These are phyloP conservation scores for Ricinus communis DNA, from an alignment of 345 rosid species.

Conservation along the genomic window DNA sequence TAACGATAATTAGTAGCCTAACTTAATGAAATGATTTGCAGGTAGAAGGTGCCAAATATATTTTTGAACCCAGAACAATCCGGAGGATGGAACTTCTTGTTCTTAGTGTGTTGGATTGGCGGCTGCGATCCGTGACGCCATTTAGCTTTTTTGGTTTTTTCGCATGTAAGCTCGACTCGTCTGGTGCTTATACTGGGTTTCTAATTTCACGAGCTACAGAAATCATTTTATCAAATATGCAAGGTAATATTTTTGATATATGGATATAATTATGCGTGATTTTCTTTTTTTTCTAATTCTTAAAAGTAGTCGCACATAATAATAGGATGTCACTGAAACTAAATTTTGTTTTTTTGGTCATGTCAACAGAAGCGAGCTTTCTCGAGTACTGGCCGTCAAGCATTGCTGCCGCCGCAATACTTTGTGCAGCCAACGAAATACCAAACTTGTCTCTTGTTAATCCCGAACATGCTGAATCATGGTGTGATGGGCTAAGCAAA, in stretches of 20 bases:
- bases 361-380: slow-evolving; percentile 80
- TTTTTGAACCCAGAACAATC: slow-evolving; percentile 84
- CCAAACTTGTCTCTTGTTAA: slow-evolving; percentile 66
- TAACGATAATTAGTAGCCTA: not conserved
- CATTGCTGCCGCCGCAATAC: slow-evolving; percentile 89
- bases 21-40: slow-evolving; percentile 16
- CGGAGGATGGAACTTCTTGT: slow-evolving; percentile 90
- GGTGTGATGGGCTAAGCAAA: slow-evolving; percentile 93
- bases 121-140: slow-evolving; percentile 90
- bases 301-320: no score
- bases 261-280: no score
- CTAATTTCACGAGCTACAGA: slow-evolving; percentile 66
- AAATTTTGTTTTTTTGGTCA: no score
- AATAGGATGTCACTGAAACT: no score
- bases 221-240: slow-evolving; percentile 73
- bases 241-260: slow-evolving; percentile 41
- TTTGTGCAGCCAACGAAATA: slow-evolving; percentile 76
- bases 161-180: slow-evolving; percentile 80
- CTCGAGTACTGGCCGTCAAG: slow-evolving; percentile 86
- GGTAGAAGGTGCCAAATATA: slow-evolving; percentile 71
- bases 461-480: slow-evolving; percentile 80
- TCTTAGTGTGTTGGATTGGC: slow-evolving; percentile 81
- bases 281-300: no score
- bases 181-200: slow-evolving; percentile 57
- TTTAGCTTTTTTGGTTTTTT: slow-evolving; percentile 80